Evolutionary conservation across 768 basidiomycete genomes (phyloP), one percentile per base, ranked within the genome.

Genomic region (Kwoniella sp.): DNA sequence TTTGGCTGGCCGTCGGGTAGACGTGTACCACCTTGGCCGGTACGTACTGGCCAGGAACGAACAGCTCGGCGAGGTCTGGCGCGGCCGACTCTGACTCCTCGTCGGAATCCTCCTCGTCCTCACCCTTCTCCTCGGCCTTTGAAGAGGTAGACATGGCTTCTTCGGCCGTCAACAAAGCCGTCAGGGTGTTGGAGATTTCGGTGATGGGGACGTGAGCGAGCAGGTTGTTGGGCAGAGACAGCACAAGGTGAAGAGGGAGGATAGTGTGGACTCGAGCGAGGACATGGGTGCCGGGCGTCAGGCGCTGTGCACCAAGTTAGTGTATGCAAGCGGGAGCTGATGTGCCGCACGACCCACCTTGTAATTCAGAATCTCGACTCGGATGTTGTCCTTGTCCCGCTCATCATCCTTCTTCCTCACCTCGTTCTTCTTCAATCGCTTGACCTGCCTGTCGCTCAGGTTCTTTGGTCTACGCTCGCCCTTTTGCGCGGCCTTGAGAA

Each of bases 141-240:
- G 67, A 63, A 36, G 57, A 59, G 12, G 47, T 57, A 3, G 69
- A 63, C 43, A 58, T 59, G 17, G 46, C 63, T 33, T 76, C 78
- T 44, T 80, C 79, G 27, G 79, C 78, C 67, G 88, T 86, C 25
- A 98, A 79, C 17, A 80, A 77, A 25, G 74, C 62, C 7, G 90
- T 96, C 53, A 90, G 79, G 65, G 87, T 84, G 27, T 81, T 75
- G 12, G 90, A 88, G 52, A 98, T 81, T 73, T 91, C 85, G 33
- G 92, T 98, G 59, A 99, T 89, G 20, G 93, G 92, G 28, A 98
- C 80, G 75, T 99, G 90, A 8, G 82, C 95, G 60, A 88, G 81
- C 32, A 99, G 83, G 75, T 96, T 92, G 64, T 92, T 88, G 15
- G 95, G 93, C n/a, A 99, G 79, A 15, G 93, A 96, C 25, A 98